Base-by-base conservation (phyloP, 495 filamentous ascomycete species). In the Cercophora sp. region DNA sequence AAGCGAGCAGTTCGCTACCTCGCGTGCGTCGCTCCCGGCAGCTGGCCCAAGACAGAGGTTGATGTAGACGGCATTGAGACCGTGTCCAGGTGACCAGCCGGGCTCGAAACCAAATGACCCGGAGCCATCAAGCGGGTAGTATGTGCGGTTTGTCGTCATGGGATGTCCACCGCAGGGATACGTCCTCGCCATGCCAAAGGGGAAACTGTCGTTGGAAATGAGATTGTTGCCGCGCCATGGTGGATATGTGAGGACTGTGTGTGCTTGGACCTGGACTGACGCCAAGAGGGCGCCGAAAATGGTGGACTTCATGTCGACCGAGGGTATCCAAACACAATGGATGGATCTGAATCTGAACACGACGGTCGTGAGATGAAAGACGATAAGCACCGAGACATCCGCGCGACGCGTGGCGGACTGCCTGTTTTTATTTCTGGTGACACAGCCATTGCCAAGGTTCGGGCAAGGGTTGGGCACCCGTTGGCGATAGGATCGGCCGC, bases 141-240 rank as follows among this genome's bases (percentile, higher is more conserved):
- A 83, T 3, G 91, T 91, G 24, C 91, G 84, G 70, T 96, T 96
- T 20, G 67, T 79, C 1, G 87, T 86, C 26, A 82, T 79, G 26
- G 79, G 70, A 73, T 91, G 80, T 48, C 91, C 91, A 39, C 90
- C 91, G 66, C 91, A 96, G 66, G 91, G 91, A 74, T 95, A 96
- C 64, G 84, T 83, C 89, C 91, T 95, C 70, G 94, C 85, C 87
- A 93, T 90, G 68, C 91, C 91, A 59, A 87, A 92, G 5, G 89
- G 89, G 64, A 79, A 91, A 18, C 81, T 80, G n/a, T 81, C 82
- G 66, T 88, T 91, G 36, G 82, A 84, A 58, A 85, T 77, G 29
- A 96, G 79, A 62, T 93, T 96, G 70, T 96, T 85, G 56, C 89
- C 91, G 80, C 91, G 77, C 82, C 87, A 92, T 59, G 85, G 85